Base-by-base conservation (phyloP, 2,329 filamentous ascomycete species). In the Diaporthe eres region DNA sequence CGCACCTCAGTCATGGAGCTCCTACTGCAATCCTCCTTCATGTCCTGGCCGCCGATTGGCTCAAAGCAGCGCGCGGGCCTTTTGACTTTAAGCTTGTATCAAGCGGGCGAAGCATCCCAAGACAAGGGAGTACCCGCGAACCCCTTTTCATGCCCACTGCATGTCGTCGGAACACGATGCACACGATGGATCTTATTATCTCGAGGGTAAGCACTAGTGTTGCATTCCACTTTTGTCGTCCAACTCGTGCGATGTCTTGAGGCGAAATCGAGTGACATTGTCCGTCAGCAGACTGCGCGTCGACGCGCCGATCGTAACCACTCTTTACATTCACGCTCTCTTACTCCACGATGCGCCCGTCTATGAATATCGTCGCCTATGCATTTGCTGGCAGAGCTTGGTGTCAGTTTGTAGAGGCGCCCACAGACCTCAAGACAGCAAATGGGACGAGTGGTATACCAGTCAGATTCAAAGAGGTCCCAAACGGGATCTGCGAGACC, bases 381-480 rank as follows among this genome's bases (percentile, higher is more conserved):
- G 44, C 47, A 25, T 4, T 53, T 53, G 6, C 25, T 25, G 31
- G 63, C 44, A 39, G 13, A 53, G 31, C 44, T 17, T 37, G 19
- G 28, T 2, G 28, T 5, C 63, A 68, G 22, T 68, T 68, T 7
- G 63, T 68, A 6, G 15, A 13, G 8, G 12, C 63, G 7, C 63
- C 63, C 6, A 53, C 63, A 7, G 63, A 68, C 13, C 63, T 68
- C 22, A 53, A 68, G 31, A 53, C 63, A 37, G 63, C 13, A 34
- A 68, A 68, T 22, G 22, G 28, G 1, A 51, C 63, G 19, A 68
- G 28, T 2, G 63, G 63, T 17, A 68, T 68, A 68, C 63, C 44
- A 10, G 63, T 68, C 31, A 22, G 63, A 12, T 68, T 68, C 28
- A 68, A 68, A 25, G 63, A 68, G 31, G 63, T 68, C 19, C 63